Evolutionary conservation across 106 monocot genomes (phyloP).

Genomic region (Apostasia ramifera): DNA sequence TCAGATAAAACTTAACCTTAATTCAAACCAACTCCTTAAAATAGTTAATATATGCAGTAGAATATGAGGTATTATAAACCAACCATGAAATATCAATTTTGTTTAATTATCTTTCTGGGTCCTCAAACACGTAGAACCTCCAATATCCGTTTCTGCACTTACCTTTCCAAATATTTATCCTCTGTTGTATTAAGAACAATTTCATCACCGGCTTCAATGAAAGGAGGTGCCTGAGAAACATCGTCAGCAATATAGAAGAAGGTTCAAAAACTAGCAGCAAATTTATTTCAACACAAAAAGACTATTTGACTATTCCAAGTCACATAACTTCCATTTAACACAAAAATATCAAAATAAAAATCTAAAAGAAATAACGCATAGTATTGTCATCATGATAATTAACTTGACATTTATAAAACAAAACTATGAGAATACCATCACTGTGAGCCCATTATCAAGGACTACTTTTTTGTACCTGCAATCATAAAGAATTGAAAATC

Average conservation of each 20-base stretch:
- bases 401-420: neutral
- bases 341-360: neutral
- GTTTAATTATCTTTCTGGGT: no score
- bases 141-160: neutral
- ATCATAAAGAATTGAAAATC: neutral
- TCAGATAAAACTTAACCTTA: no score
- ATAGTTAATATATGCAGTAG: no score
- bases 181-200: slow-evolving; percentile 8
- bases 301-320: neutral
- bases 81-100: no score
- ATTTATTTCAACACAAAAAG: neutral
- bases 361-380: no score
- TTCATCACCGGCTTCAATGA: slow-evolving; percentile 10
- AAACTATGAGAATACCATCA: slow-evolving; percentile 43
- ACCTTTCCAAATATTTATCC: slow-evolving; percentile 10
- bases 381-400: no score
- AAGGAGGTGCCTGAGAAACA: slow-evolving; percentile 6
- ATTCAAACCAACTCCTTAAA: no score
- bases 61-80: no score
- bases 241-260: neutral
- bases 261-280: neutral
- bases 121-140: no score
- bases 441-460: slow-evolving; percentile 75
- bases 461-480: slow-evolving; percentile 75
- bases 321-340: neutral